phyloP scores from a whole-genome alignment of 2,329 filamentous ascomycete species.

The Tympanopsis confertula region DNA sequence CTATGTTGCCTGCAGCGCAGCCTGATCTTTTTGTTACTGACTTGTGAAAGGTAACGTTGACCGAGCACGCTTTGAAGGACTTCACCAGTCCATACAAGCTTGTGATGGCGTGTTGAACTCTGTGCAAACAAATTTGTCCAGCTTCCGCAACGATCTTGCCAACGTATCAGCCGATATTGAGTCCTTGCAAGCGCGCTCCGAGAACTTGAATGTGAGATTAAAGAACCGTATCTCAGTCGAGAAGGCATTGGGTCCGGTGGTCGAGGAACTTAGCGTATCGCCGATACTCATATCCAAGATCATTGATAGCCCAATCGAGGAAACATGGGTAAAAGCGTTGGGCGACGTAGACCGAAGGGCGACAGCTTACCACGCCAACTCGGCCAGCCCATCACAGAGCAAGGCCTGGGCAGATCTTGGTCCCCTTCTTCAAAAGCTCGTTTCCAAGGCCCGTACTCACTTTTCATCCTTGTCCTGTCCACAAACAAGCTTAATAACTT shows the following conservation, averaged over 20 bases:
- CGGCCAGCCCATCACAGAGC: constrained; percentile 46
- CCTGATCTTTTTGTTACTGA: too few relatives aligned
- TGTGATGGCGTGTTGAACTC: constrained; percentile 90
- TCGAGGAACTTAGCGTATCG: constrained; percentile 84
- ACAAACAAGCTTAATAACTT: constrained; percentile 7
- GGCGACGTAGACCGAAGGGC: constrained; percentile 74
- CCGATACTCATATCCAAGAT: constrained; percentile 77
- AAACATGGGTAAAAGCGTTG: constrained; percentile 73
- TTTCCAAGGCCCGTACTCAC: constrained; percentile 52
- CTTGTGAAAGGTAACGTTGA: constrained; percentile 57
- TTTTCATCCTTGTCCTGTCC: constrained; percentile 3
- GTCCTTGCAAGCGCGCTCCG: constrained; percentile 75
- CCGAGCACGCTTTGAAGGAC: constrained; percentile 73
- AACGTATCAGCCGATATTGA: constrained; percentile 92
- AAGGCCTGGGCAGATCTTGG: constrained; percentile 75
- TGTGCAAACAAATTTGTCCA: constrained; percentile 82
- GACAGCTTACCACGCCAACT: constrained; percentile 57
- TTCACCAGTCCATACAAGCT: constrained; percentile 77
- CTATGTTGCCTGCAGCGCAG: too few relatives aligned
- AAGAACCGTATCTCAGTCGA: constrained; percentile 86
- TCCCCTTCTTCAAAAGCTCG: constrained; percentile 74
- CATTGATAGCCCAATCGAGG: constrained; percentile 78
- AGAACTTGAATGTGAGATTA: constrained; percentile 69
- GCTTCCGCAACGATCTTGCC: constrained; percentile 86
- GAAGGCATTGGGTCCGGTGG: constrained; percentile 72